Percentiles rank a stretch among this genome's conserved stretches.
Evolutionary conservation across 805 yeast species (phyloP).

Genomic region (Saccharomycopsis lassenensis): DNA sequence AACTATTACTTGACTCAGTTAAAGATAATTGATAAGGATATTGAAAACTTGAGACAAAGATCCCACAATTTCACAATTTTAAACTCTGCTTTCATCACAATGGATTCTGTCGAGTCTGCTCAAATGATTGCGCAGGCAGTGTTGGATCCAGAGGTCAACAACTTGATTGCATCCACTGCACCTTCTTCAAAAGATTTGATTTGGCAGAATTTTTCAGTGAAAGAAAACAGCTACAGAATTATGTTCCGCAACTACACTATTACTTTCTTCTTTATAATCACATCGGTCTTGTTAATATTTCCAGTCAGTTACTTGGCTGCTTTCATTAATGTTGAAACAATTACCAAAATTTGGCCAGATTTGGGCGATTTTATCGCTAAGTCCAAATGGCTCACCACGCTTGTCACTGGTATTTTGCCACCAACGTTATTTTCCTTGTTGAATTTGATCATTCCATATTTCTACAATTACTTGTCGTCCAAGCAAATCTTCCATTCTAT

Average conservation of each 20-base stretch:
- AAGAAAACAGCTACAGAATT: conserved; percentile 30
- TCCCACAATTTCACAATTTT: conserved; percentile 29
- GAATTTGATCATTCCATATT: conserved; percentile 43
- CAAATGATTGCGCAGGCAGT: conserved; percentile 96
- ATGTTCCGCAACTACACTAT: conserved; percentile 29
- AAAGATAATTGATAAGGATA: conserved; percentile 29
- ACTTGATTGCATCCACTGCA: conserved; percentile 70
- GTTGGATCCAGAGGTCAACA: conserved; percentile 78
- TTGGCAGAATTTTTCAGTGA: conserved; percentile 81
- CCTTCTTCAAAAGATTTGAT: conserved; percentile 94
- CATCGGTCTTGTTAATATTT: conserved; percentile 41
- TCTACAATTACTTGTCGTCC: conserved; percentile 38
- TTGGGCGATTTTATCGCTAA: conserved; percentile 41
- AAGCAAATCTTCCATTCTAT: conserved; percentile 44
- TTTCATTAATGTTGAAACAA: conserved; percentile 43
- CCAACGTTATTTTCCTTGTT: conserved; percentile 47
- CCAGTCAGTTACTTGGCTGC: conserved; percentile 49
- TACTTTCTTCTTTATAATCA: conserved; percentile 34
- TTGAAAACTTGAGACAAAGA: conserved; percentile 24
- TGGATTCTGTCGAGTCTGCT: conserved; percentile 92
- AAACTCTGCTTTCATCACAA: conserved; percentile 73
- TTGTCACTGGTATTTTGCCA: conserved; percentile 53
- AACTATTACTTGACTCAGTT: conserved; percentile 27
- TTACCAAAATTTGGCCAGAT: conserved; percentile 47
- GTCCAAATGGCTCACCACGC: conserved; percentile 40